Base-by-base conservation (phyloP, 2,329 filamentous ascomycete genomes). In the Shiraia sp. region DNA sequence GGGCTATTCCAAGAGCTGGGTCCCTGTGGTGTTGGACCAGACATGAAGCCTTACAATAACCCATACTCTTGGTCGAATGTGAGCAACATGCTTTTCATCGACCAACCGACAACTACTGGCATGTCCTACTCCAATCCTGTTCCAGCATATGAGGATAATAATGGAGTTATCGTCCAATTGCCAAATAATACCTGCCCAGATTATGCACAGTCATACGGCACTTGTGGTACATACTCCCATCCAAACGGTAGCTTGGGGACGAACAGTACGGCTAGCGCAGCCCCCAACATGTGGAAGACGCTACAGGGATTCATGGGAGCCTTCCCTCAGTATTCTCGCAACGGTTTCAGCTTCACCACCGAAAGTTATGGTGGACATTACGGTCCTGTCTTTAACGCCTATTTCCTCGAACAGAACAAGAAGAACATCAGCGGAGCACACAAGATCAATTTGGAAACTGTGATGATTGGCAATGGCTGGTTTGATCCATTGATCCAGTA, bases 41-140 rank as follows among this genome's bases (percentile, higher is more conserved):
- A 74, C 43, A 55, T 69, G 30, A 64, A 69, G 29, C 75, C 80
- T 26, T 76, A 75, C 32, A 79, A 80, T 57, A 86, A 86, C 51
- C 78, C 80, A 0, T 82, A 78, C 68, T 80, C 80, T 1, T 86
- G 81, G 79, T 83, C 80, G 46, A 79, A 81, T 51, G 75, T 79
- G 16, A 79, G 77, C 48, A 86, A 86, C 51, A 80, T 87, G 76
- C 77, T 88, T 12, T 88, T 85, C 65, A 80, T 88, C 52, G 85
- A 88, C 53, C 79, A 88, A 62, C 86, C 81, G 7, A 77, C 75
- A 8, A 76, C 79, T 32, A 77, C 80, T 4, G 81, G 81, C 1
- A 79, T 83, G 54, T 81, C 77, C 9, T 84, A 83, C 58, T 71
- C 72, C 4, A 61, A 69, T 10, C 68, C 73, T 0, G 64, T 75